Percentiles rank a stretch among this genome's conserved stretches.
These are phyloP conservation scores for Manihot esculenta DNA, from an alignment of 441 rosid species.

Conservation along the genomic window DNA sequence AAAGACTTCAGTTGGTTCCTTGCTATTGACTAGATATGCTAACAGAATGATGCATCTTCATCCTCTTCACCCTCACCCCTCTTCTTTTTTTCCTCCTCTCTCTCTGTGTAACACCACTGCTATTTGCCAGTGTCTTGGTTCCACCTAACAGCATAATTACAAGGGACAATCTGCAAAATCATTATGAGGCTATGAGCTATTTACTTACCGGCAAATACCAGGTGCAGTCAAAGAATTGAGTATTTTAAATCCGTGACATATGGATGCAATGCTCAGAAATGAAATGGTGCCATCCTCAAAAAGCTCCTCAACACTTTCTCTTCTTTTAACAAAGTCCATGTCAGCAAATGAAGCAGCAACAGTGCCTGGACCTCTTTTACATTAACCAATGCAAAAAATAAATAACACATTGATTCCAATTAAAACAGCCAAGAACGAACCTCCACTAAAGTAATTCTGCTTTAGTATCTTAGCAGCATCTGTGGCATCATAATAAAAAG, in stretches of 20 bases:
- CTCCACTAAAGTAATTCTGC: slow-evolving; percentile 94
- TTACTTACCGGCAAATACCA: slow-evolving; percentile 63
- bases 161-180: neutral
- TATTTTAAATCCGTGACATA: slow-evolving; percentile 72
- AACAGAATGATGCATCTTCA: neutral
- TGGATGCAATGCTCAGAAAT: slow-evolving; percentile 83
- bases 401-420: neutral
- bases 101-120: neutral
- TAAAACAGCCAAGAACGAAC: slow-evolving; percentile 42
- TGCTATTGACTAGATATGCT: neutral
- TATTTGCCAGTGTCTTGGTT: neutral
- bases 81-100: neutral
- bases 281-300: slow-evolving; percentile 94
- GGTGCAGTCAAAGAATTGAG: slow-evolving; percentile 67
- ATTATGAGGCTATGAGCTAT: neutral
- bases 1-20: neutral
- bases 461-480: slow-evolving; percentile 84
- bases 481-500: slow-evolving; percentile 32
- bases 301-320: slow-evolving; percentile 78
- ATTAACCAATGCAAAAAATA: slow-evolving; percentile 10
- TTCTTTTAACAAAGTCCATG: slow-evolving; percentile 87
- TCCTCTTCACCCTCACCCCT: neutral
- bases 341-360: slow-evolving; percentile 94
- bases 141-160: neutral
- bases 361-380: slow-evolving; percentile 59